Evolutionary conservation across 2,329 filamentous ascomycete genomes (phyloP), one percentile per base, ranked within the genome.

Genomic region (Epichloe gansuensis): DNA sequence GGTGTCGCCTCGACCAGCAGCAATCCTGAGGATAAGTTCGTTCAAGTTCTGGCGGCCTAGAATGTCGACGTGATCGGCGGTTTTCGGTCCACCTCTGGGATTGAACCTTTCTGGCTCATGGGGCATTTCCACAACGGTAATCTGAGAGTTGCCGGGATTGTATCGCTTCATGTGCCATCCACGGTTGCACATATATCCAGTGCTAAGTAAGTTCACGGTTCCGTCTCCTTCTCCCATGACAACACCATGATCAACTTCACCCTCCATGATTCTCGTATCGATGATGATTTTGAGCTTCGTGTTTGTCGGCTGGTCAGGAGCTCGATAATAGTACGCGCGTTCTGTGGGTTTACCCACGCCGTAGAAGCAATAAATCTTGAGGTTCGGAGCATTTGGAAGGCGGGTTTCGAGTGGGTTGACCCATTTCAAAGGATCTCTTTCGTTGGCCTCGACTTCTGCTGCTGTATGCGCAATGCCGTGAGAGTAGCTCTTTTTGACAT

Each of bases 281-380:
- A 87, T 86, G 2, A 83, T 87, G 58, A 89, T 80, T 60, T 89
- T 89, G 17, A 89, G 73, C 17, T 77, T 81, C 6, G 81, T 82
- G n/a, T 79, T 61, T 0, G 77, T 69, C 8, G 87, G 81, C 11
- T 74, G 71, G 45, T 91, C 87, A 0, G 80, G 74, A 1, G 73
- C 64, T 35, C 85, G 84, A 69, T 98, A 98, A 66, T 87, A 98
- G 66, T 97, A 98, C 15, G 84, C 83, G 52, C 91, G 81, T 68
- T 98, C 91, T 0, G 91, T 97, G 3, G 87, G 85, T 66, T 97
- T 98, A 3, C 91, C 91, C 4, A 95, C 82, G 21, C 87, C 93
- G 64, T 98, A 97, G 72, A 98, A 97, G 70, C 93, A 97, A 70
- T 90, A 97, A 12, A 98, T 88, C 66, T 95, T 96, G 62, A 98